phyloP scores from a whole-genome alignment of 768 basidiomycete species.

The Tulasnella sp. region DNA sequence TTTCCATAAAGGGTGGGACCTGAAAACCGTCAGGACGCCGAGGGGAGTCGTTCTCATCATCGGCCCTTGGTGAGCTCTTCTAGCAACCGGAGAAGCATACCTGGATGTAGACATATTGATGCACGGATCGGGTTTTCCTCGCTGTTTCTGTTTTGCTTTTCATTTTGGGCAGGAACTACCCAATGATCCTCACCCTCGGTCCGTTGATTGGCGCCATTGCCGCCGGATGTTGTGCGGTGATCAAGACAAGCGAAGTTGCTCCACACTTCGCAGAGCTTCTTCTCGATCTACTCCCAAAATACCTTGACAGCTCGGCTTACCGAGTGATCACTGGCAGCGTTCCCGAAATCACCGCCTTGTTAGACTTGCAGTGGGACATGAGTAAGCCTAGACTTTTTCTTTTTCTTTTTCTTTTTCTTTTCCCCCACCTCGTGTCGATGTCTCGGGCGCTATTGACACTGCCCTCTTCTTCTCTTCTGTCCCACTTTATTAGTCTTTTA shows the following conservation, averaged over 20 bases:
- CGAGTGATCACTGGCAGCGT: slow-evolving; percentile 33
- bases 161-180: slow-evolving; percentile 32
- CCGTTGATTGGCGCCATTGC: slow-evolving; percentile 54
- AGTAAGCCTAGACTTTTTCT: neutral
- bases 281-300: slow-evolving; percentile 35
- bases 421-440: neutral
- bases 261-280: slow-evolving; percentile 51
- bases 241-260: slow-evolving; percentile 71
- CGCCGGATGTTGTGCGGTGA: slow-evolving; percentile 59
- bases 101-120: neutral
- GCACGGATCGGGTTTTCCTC: neutral
- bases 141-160: neutral
- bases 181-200: neutral
- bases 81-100: slow-evolving; percentile 23
- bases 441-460: neutral
- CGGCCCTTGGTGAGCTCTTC: slow-evolving; percentile 22
- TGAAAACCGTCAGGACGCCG: slow-evolving; percentile 60
- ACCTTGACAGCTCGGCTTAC: neutral
- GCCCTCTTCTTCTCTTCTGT: neutral
- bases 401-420: no score
- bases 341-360: neutral
- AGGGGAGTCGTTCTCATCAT: slow-evolving; percentile 38
- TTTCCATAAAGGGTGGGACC: slow-evolving; percentile 43
- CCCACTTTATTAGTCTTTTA: slow-evolving; percentile 17
- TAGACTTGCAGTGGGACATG: slow-evolving; percentile 13